phyloP scores from a whole-genome alignment of 352 stramenopile species.

The Phytophthora pisi region DNA sequence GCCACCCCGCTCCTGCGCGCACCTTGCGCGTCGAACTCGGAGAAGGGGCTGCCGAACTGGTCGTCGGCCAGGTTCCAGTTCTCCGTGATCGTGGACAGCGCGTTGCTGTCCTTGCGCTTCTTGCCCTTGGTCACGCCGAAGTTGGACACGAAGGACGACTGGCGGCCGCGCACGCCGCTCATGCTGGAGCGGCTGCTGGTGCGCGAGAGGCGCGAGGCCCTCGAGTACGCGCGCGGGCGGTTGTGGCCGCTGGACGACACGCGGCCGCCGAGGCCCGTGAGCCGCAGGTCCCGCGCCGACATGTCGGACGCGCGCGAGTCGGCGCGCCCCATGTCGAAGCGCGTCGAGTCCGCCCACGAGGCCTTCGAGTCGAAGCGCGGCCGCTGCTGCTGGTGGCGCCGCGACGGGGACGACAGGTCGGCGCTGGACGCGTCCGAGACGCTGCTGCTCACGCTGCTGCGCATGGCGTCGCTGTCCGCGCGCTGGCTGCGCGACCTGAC shows the following conservation, averaged over 20 bases:
- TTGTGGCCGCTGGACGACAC: constrained; percentile 29
- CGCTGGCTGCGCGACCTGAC: constrained; percentile 16
- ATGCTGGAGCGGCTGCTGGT: constrained; percentile 51
- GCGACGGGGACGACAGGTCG: constrained; percentile 53
- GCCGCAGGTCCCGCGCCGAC: constrained; percentile 65
- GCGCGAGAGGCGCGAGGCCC: constrained; percentile 64
- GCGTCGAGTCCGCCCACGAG: constrained; percentile 87
- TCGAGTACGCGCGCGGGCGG: constrained; percentile 69
- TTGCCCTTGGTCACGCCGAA: constrained; percentile 69
- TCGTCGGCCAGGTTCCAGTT: constrained; percentile 86
- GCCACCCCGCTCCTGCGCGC: background rate
- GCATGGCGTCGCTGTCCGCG: constrained; percentile 19
- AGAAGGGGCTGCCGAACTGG: constrained; percentile 76
- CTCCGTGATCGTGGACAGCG: constrained; percentile 87
- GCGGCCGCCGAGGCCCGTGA: constrained; percentile 53
- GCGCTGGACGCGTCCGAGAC: constrained; percentile 67
- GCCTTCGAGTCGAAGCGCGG: constrained; percentile 84
- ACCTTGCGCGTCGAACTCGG: constrained; percentile 84
- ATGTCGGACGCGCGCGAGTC: constrained; percentile 84
- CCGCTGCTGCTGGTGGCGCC: constrained; percentile 35
- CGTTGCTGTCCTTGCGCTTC: constrained; percentile 71
- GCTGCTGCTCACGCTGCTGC: constrained; percentile 36
- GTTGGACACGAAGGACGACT: constrained; percentile 81
- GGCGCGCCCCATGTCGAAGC: constrained; percentile 83
- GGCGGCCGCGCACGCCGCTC: constrained; percentile 43